Evolutionary conservation across 768 basidiomycete species (phyloP), one percentile per base, ranked within the genome.

Genomic region (Hortiboletus flavorubellus): DNA sequence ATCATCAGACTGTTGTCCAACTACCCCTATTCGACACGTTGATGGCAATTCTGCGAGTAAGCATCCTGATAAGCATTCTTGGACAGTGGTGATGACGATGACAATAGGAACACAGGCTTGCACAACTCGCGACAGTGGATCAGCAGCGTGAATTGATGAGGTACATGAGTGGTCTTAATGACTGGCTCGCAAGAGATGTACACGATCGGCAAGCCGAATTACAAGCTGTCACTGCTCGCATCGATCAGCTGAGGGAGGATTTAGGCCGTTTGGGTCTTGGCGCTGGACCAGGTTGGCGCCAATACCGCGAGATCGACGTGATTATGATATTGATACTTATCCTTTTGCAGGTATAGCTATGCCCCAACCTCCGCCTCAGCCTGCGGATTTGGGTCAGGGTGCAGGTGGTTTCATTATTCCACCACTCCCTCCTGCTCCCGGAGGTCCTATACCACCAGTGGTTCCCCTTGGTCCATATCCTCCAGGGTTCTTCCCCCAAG

Each of bases 101-200:
- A 46, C 18, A 44, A 4, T 59, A 92, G 90, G 87, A 91, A 74
- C 90, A 88, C 68, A 86, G 86, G 4, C 69, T 82, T 6, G 87
- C 87, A 1, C 87, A 89, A 67, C 69, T 83, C 18, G 89, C 87
- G 0, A 86, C 87, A 29, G 80, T 91, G 14, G 85, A 88, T 45
- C 89, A 92, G 63, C 89, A 89, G 60, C 79, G 88, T 38, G 88
- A 89, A 65, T 73, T 91, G 48, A 89, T 89, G 81, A 75, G 86
- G 49, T 92, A 93, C 60, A 85, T 93, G 81, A 66, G 80, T 46
- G 80, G 77, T 2, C 73, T 93, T 33, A 93, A 93, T 59, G 79
- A 82, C 34, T 93, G 91, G 91, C 73, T 93, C 15, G 84, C 79
- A 53, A 80, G 84, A 34, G 91, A 93, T 67, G 89, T 91, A 0